Percentiles rank a stretch among this genome's conserved stretches.
phyloP scores from a whole-genome alignment of 1,284 basidiomycete species.

The Singerocomus rubriflavus region DNA sequence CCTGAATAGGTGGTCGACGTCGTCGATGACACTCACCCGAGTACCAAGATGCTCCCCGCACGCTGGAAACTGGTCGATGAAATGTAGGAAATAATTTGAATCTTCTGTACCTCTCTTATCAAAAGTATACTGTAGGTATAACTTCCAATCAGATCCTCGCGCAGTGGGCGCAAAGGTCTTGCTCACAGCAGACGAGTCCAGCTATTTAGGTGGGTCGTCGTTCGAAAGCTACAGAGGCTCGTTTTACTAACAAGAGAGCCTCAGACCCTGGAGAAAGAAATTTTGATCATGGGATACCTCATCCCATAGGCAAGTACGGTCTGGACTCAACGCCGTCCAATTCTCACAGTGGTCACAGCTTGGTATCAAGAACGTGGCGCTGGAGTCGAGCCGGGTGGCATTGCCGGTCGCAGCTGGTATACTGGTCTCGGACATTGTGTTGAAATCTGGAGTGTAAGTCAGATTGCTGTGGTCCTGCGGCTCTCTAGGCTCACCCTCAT shows the following conservation, averaged over 20 bases:
- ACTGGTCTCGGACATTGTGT: constrained; percentile 65
- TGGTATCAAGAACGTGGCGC: constrained; percentile 39
- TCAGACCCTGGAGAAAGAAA: constrained; percentile 45
- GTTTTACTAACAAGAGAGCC: constrained; percentile 18
- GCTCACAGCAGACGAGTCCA: constrained; percentile 44
- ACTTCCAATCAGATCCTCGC: constrained; percentile 65
- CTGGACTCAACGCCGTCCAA: not conserved
- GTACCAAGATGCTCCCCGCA: constrained; percentile 53
- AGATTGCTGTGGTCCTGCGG: not conserved
- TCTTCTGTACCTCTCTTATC: not conserved
- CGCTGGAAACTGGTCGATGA: constrained; percentile 54
- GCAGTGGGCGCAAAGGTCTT: constrained; percentile 51
- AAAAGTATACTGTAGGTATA: constrained; percentile 44
- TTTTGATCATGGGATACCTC: constrained; percentile 50
- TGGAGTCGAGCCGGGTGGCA: constrained; percentile 30
- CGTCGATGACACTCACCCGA: constrained; percentile 52
- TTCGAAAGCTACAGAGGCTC: not conserved
- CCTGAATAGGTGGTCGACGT: constrained; percentile 47
- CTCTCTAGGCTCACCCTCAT: constrained; percentile 1
- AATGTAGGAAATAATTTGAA: constrained; percentile 33
- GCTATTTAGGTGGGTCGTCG: constrained; percentile 26
- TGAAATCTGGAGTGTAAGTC: constrained; percentile 51
- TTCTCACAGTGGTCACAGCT: constrained; percentile 30
- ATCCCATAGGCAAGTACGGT: constrained; percentile 62
- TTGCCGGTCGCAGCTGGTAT: constrained; percentile 63